phyloP scores from a whole-genome alignment of 2,329 filamentous ascomycete species.

The Xylariales sp. region DNA sequence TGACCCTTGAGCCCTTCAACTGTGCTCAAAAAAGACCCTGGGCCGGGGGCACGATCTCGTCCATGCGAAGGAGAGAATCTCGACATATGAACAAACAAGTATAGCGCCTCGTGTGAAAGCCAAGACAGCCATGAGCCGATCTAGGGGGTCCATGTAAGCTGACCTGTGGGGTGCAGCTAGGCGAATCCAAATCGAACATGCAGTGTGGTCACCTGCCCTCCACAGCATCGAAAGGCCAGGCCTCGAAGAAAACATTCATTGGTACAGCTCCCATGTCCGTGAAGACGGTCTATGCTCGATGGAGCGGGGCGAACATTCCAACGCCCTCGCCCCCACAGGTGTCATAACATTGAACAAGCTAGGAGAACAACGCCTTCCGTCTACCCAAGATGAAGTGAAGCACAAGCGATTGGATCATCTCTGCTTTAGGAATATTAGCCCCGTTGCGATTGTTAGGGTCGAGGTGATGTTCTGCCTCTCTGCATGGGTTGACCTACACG shows the following conservation, averaged over 20 bases:
- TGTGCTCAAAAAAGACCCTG: background rate
- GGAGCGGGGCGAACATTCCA: too few species aligned
- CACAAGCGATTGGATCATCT: constrained; percentile 21
- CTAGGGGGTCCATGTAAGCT: too few species aligned
- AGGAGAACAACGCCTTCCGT: background rate
- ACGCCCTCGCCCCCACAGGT: background rate
- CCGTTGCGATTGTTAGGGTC: constrained; percentile 22
- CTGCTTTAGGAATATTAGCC: constrained; percentile 23
- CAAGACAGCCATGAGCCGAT: too few species aligned
- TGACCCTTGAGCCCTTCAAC: background rate
- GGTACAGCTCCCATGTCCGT: too few species aligned
- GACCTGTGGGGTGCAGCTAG: too few species aligned
- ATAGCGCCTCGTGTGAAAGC: too few species aligned
- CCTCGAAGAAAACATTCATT: constrained; percentile 1
- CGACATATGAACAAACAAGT: constrained; percentile 19
- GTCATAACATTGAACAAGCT: background rate
- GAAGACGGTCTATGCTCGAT: too few species aligned
- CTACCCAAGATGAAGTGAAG: constrained; percentile 3
- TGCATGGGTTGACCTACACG: constrained; percentile 46
- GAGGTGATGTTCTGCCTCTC: constrained; percentile 27
- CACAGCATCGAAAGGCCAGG: constrained; percentile 12
- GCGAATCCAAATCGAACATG: too few species aligned
- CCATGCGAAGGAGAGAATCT: constrained; percentile 13
- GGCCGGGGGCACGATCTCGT: constrained; percentile 5
- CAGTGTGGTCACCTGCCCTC: constrained; percentile 23